Evolutionary conservation across 805 yeast species (phyloP).

Genomic region (Teunomyces panamensis): DNA sequence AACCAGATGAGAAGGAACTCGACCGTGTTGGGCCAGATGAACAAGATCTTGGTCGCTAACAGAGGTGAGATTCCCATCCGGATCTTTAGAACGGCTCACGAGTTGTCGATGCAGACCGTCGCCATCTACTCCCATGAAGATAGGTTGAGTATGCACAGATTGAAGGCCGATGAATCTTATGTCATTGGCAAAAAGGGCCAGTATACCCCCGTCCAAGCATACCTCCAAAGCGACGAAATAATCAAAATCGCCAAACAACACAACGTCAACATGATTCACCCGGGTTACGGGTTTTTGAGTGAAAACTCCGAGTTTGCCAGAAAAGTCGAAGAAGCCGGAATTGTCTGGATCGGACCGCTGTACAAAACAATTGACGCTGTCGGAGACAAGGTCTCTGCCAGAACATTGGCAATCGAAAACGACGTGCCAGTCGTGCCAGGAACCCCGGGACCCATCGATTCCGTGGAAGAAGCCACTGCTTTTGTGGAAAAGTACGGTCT

Average conservation of each 20-base stretch:
- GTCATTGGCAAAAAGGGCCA: slow-evolving; percentile 88
- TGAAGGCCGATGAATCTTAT: slow-evolving; percentile 92
- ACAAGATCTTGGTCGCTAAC: slow-evolving; percentile 75
- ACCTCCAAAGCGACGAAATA: slow-evolving; percentile 92
- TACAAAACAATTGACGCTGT: slow-evolving; percentile 85
- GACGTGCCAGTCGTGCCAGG: slow-evolving; percentile 96
- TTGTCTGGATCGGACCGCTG: slow-evolving; percentile 95
- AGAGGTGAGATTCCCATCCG: slow-evolving; percentile 84
- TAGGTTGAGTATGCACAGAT: slow-evolving; percentile 87
- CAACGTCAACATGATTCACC: slow-evolving; percentile 39
- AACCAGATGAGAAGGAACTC: slow-evolving; percentile 42
- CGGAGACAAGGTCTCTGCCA: slow-evolving; percentile 95
- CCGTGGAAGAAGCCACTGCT: slow-evolving; percentile 69
- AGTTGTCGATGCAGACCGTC: slow-evolving; percentile 92
- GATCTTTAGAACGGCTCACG: slow-evolving; percentile 97
- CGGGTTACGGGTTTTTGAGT: slow-evolving; percentile 62
- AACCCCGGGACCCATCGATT: slow-evolving; percentile 92
- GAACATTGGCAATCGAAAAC: slow-evolving; percentile 77
- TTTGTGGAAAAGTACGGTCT: slow-evolving; percentile 84
- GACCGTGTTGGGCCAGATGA: slow-evolving; percentile 44
- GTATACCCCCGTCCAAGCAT: slow-evolving; percentile 93
- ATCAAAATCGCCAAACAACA: slow-evolving; percentile 65
- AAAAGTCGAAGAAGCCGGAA: slow-evolving; percentile 86
- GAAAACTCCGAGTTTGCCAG: slow-evolving; percentile 93
- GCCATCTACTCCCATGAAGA: slow-evolving; percentile 97